phyloP scores from a whole-genome alignment of 257 asterid genomes.

The Jacaranda copaia region DNA sequence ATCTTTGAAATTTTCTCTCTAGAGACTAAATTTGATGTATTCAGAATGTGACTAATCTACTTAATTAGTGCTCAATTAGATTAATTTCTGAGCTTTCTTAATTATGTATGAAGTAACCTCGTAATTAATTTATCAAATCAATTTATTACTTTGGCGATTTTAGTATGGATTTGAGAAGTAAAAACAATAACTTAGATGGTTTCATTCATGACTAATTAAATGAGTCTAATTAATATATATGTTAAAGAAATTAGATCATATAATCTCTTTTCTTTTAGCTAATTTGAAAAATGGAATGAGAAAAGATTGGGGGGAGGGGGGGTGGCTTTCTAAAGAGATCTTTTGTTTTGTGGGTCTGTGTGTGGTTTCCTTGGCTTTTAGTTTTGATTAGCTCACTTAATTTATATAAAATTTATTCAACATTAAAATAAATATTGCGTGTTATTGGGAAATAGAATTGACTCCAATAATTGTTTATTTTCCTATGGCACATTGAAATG shows the following conservation, averaged over 20 bases:
- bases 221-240: neutral
- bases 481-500: no score
- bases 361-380: neutral
- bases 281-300: no score
- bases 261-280: no score
- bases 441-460: no score
- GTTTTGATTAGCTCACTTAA: no score
- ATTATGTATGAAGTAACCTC: neutral
- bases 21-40: neutral
- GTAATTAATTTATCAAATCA: neutral
- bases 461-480: no score
- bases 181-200: neutral
- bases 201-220: neutral
- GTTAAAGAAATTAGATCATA: no score
- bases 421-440: no score
- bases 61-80: neutral
- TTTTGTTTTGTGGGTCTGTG: no score
- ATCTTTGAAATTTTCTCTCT: constrained; percentile 7
- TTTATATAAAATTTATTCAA: no score
- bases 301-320: no score
- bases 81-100: neutral
- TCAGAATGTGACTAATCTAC: neutral
- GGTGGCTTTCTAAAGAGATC: no score
- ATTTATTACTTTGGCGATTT: neutral
- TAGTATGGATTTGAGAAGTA: neutral